These are phyloP conservation scores for Noccaea caerulescens DNA, from an alignment of 345 rosid species.

Conservation along the genomic window DNA sequence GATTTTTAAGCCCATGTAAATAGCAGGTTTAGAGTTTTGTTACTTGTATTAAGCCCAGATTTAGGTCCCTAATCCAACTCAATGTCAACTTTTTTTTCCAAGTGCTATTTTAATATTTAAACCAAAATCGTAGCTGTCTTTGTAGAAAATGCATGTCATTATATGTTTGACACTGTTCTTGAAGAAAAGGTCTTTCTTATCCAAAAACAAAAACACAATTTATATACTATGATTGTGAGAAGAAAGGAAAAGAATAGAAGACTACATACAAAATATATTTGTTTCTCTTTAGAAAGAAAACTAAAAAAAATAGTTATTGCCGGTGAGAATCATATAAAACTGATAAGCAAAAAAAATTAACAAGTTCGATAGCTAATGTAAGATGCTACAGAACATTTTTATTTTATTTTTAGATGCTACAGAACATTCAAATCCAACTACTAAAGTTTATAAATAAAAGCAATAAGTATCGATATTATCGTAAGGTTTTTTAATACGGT, in stretches of 20 bases:
- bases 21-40: no score
- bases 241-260: neutral
- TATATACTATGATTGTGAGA: neutral
- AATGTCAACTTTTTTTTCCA: neutral
- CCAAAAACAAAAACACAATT: neutral
- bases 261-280: no score
- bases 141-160: constrained; percentile 39
- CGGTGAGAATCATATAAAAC: neutral
- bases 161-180: constrained; percentile 35
- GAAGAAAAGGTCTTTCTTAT: constrained; percentile 28
- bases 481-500: constrained; percentile 8
- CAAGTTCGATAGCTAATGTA: neutral
- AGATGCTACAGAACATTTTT: constrained; percentile 5
- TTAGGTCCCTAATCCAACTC: neutral
- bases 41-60: no score
- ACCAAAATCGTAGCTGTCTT: constrained; percentile 31
- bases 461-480: neutral
- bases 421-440: constrained; percentile 21
- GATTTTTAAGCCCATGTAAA: neutral
- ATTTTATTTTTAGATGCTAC: neutral
- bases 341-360: no score
- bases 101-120: constrained; percentile 21
- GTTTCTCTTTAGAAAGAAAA: neutral
- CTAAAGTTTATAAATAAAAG: neutral
- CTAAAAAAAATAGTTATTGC: neutral